Evolutionary conservation across 2,329 filamentous ascomycete genomes (phyloP).

Genomic region (Myriosclerotinia curreyana): DNA sequence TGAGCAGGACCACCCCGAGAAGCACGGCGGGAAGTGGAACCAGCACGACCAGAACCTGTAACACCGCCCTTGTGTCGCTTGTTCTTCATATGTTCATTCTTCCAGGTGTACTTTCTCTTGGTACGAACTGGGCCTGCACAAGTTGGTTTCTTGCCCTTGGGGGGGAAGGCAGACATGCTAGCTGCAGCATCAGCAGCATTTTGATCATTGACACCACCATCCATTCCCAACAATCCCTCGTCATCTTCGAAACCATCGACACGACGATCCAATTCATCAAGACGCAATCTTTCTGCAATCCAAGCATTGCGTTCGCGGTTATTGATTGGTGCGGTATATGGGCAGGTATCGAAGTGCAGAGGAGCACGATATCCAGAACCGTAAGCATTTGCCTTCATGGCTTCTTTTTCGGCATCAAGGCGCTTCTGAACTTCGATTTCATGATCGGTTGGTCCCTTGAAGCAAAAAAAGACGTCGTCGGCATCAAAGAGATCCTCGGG

Average conservation of each 20-base stretch:
- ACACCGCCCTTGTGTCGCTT: neutral
- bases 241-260: neutral
- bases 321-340: neutral
- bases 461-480: neutral
- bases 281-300: neutral
- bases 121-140: neutral
- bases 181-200: neutral
- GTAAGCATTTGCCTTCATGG: neutral
- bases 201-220: neutral
- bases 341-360: constrained; percentile 1
- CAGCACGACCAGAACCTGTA: neutral
- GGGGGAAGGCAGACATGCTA: fast-evolving
- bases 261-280: neutral
- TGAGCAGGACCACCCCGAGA: neutral
- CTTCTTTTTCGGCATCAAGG: neutral
- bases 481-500: constrained; percentile 8
- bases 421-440: neutral
- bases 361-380: neutral
- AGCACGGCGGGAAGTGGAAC: too few species aligned
- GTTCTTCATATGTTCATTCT: neutral
- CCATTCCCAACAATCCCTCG: neutral
- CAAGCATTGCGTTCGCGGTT: neutral
- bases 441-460: neutral
- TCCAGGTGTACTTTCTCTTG: constrained; percentile 10
- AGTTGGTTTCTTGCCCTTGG: neutral